These are phyloP conservation scores for Cryptosporidium sp. DNA, from an alignment of 169 alveolate genomes.

Conservation along the genomic window DNA sequence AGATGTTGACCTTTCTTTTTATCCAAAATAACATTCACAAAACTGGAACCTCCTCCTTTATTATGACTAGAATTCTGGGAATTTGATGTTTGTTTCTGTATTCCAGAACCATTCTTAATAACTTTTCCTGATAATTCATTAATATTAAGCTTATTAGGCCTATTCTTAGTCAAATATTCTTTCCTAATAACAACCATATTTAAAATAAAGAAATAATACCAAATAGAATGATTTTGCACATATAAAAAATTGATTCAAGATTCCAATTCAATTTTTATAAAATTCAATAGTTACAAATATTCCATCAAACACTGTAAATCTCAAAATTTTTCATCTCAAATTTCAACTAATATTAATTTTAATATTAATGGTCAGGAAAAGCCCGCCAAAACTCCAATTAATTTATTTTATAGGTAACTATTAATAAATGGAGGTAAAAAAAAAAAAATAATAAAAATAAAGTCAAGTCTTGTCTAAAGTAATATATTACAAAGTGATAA, in stretches of 20 bases:
- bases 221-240: background rate
- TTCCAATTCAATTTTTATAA: no score
- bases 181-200: slow-evolving; percentile 60
- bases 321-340: background rate
- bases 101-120: background rate
- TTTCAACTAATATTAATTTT: no score
- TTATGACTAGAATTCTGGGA: background rate
- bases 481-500: background rate
- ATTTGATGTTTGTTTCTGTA: background rate
- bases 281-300: no score
- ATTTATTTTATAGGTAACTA: background rate
- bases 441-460: no score
- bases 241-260: background rate
- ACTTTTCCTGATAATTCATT: slow-evolving; percentile 19
- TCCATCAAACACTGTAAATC: background rate
- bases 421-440: background rate
- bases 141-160: slow-evolving; percentile 33
- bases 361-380: no score
- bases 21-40: slow-evolving; percentile 85
- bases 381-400: background rate
- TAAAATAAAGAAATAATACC: no score
- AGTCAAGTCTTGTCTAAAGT: background rate
- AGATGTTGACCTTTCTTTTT: slow-evolving; percentile 98
- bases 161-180: slow-evolving; percentile 51
- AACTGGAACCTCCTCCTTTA: slow-evolving; percentile 44